Base-by-base conservation (phyloP, 306 rosid genomes). In the Gillenia trifoliata region DNA sequence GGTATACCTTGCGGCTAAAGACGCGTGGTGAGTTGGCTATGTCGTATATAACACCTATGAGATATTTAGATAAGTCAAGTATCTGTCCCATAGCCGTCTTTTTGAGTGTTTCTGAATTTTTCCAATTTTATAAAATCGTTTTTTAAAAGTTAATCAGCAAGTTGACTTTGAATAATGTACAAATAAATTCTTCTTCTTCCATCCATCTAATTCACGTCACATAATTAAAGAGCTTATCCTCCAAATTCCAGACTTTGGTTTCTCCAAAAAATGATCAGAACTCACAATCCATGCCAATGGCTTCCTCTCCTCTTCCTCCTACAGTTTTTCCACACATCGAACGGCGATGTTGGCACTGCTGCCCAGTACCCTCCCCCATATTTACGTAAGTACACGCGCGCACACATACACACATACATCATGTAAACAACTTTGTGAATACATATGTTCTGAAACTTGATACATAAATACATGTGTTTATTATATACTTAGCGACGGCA, bases 281-380 rank as follows among this genome's bases (percentile, higher is more conserved):
- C 55, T 36, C 50, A 11, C 38, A 55, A n/a, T 55, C 68, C 62
- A 36, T 59, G 64, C 47, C 41, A 26, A 11, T 26, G 31, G 52
- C 20, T 11, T 50, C 40, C 57, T 47, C 20, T 67, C 77, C 40
- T 65, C 22, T 0, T 75, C 2, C 34, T 66, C 30, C 40, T 75
- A 2, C 84, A 22, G 38, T n/a, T 75, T 73, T 29, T 73, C 64
- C 83, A 45, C 34, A 57, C 11, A 33, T 83, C 80, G 57, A 41
- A 50, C 19, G 96, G 79, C 29, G 97, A 92, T 43, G 91, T 92
- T 11, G 97, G 97, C 66, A 86, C 90, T 8, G 82, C 91, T 1
- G 83, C 93, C 11, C 79, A 5, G 20, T 89, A 89, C 75, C 70
- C 95, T 63, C 89, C 97, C 33, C 97, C 97, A 0, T 92, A 88